Evolutionary conservation across 2,329 filamentous ascomycete genomes (phyloP).

Genomic region (Fusarium sp.): DNA sequence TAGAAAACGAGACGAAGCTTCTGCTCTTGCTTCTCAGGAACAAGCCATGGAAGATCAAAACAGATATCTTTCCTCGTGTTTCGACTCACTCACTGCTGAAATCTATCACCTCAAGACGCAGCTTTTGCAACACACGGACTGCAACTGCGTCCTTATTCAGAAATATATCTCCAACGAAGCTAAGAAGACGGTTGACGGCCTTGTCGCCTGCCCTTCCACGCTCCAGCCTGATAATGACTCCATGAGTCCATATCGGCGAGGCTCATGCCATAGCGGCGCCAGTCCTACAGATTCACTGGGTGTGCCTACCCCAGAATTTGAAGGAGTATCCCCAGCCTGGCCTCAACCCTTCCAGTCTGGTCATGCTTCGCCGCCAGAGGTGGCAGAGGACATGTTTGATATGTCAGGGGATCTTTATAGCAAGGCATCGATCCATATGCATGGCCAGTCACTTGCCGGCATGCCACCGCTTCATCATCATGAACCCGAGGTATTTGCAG

Average conservation of each 20-base stretch:
- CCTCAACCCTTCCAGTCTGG: slow-evolving; percentile 37
- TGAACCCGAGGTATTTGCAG: slow-evolving; percentile 27
- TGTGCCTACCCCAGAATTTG: slow-evolving; percentile 39
- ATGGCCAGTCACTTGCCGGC: slow-evolving; percentile 16
- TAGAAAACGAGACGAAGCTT: slow-evolving; percentile 48
- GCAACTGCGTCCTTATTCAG: slow-evolving; percentile 48
- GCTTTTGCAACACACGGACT: slow-evolving; percentile 47
- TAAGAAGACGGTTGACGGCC: slow-evolving; percentile 44
- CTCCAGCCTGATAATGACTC: slow-evolving; percentile 28
- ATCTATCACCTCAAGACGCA: slow-evolving; percentile 48
- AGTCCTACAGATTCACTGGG: slow-evolving; percentile 43
- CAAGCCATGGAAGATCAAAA: slow-evolving; percentile 48
- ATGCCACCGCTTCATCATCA: slow-evolving; percentile 10
- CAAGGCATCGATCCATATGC: slow-evolving; percentile 28
- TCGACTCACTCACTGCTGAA: slow-evolving; percentile 45
- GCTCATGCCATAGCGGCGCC: slow-evolving; percentile 41
- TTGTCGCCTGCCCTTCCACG: slow-evolving; percentile 29
- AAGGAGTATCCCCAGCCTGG: slow-evolving; percentile 37
- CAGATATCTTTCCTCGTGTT: slow-evolving; percentile 44
- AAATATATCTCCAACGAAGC: slow-evolving; percentile 49
- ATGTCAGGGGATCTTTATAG: slow-evolving; percentile 33
- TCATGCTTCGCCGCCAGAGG: slow-evolving; percentile 34
- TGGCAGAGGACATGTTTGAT: slow-evolving; percentile 40
- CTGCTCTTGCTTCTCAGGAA: slow-evolving; percentile 45
- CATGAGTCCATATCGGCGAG: slow-evolving; percentile 32